These are phyloP conservation scores for Lobulomyces angularis DNA, from an alignment of 192 early-diverging fungal genomes.

Conservation along the genomic window DNA sequence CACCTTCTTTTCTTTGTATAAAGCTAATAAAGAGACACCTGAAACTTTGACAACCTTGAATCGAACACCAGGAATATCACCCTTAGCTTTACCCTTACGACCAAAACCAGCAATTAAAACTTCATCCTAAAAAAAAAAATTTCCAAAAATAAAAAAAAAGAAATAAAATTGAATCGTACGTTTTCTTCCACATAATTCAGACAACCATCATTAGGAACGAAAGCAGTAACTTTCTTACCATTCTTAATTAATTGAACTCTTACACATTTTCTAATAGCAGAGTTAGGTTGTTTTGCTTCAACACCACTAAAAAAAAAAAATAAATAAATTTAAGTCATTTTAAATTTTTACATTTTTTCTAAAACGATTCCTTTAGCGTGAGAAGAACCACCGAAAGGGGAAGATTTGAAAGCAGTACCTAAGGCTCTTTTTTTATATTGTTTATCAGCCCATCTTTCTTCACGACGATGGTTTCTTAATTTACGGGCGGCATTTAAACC, in stretches of 20 bases:
- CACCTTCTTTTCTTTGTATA: conserved; percentile 99
- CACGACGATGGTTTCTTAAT: conserved; percentile 92
- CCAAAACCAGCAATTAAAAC: conserved; percentile 99
- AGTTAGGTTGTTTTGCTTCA: conserved; percentile 99
- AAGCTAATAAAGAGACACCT: conserved; percentile 94
- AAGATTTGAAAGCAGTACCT: conserved; percentile 95
- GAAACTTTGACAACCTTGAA: conserved; percentile 99
- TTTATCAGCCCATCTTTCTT: conserved; percentile 98
- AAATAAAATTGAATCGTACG: conserved; percentile 17
- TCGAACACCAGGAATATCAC: conserved; percentile 99
- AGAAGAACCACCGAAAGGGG: conserved; percentile 98
- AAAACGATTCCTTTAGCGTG: conserved; percentile 99
- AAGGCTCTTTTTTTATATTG: conserved; percentile 97
- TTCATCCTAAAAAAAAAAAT: conserved; percentile 55
- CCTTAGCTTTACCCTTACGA: conserved; percentile 97
- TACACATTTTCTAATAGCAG: conserved; percentile 99
- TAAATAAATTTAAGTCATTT: conserved; percentile 7
- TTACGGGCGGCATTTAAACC: conserved; percentile 98
- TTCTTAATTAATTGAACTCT: conserved; percentile 99
- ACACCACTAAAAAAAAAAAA: conserved; percentile 63
- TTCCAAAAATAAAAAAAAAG: neutral
- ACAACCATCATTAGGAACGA: conserved; percentile 99
- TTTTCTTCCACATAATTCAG: conserved; percentile 99
- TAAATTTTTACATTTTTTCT: conserved; percentile 82
- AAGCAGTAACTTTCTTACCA: conserved; percentile 99